Evolutionary conservation across 148 eudicot genomes (phyloP).

Genomic region (Fallopia convolvulus): DNA sequence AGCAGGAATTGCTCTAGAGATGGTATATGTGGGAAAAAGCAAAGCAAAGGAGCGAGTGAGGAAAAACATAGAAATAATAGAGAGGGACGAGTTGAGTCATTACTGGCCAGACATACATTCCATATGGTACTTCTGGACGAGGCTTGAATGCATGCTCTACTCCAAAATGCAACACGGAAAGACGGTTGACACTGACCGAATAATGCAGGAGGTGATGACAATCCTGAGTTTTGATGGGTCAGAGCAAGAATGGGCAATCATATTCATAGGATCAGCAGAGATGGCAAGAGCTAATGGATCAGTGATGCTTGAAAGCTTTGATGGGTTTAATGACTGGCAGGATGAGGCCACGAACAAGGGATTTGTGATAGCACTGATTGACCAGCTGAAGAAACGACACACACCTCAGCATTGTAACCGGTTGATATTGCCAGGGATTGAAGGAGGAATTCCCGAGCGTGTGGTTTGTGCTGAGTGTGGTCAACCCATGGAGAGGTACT

Average conservation of each 20-base stretch:
- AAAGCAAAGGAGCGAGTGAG: constrained; percentile 47
- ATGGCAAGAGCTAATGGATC: constrained; percentile 53
- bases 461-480: constrained; percentile 77
- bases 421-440: constrained; percentile 62
- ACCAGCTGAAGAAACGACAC: constrained; percentile 35
- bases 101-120: constrained; percentile 37
- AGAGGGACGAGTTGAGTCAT: constrained; percentile 29
- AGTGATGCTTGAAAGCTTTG: constrained; percentile 26
- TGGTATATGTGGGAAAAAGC: constrained; percentile 73
- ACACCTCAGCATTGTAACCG: constrained; percentile 74
- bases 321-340: constrained; percentile 41
- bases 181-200: constrained; percentile 34
- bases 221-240: constrained; percentile 64
- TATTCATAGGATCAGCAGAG: constrained; percentile 43
- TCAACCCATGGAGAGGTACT: constrained; percentile 73
- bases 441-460: constrained; percentile 43
- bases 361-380: constrained; percentile 49
- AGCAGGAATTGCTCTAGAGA: constrained; percentile 41
- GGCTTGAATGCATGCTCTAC: constrained; percentile 83
- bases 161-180: constrained; percentile 60
- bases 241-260: constrained; percentile 71
- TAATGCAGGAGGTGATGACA: constrained; percentile 61
- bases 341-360: constrained; percentile 36
- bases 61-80: constrained; percentile 23
- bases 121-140: constrained; percentile 78